A percentile compares a stretch with the other conserved stretches of the same genome.
phyloP scores from a whole-genome alignment of 2,329 filamentous ascomycete species.

The Pseudocercospora fijiensis region DNA sequence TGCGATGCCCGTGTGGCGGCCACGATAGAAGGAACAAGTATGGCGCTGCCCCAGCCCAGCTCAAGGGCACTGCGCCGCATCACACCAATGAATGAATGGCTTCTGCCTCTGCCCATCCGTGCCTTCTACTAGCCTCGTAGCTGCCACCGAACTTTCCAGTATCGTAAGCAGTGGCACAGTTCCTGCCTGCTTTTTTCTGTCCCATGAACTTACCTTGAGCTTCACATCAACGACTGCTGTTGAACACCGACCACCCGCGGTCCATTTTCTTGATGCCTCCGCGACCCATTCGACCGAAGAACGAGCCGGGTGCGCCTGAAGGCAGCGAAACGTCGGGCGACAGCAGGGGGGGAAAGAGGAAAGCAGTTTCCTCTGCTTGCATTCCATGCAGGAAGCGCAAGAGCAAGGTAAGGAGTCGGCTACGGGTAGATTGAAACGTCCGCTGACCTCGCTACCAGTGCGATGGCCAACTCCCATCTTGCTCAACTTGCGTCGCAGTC shows the following conservation, averaged over 20 bases:
- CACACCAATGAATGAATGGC: constrained; percentile 7
- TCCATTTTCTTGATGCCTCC: constrained; percentile 32
- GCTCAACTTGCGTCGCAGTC: constrained; percentile 53
- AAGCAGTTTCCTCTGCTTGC: constrained; percentile 46
- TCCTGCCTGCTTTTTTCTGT: constrained; percentile 11
- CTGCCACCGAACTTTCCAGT: constrained; percentile 23
- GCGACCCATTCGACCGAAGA: constrained; percentile 36
- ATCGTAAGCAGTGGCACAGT: constrained; percentile 17
- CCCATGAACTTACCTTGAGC: constrained; percentile 6
- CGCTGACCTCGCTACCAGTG: constrained; percentile 41
- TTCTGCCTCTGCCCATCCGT: constrained; percentile 11
- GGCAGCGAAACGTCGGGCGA: constrained; percentile 30
- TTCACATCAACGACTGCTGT: constrained; percentile 6
- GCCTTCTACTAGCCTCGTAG: constrained; percentile 6
- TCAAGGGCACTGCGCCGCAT: constrained; percentile 5
- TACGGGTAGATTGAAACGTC: not conserved
- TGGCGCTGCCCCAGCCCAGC: constrained; percentile 19
- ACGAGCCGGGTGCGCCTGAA: constrained; percentile 30
- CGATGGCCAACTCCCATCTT: constrained; percentile 50
- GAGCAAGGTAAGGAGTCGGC: constrained; percentile 44
- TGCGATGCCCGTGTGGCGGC: constrained; percentile 17
- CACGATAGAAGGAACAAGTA: constrained; percentile 17
- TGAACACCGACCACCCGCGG: constrained; percentile 8
- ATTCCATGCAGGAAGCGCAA: constrained; percentile 54
- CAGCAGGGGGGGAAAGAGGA: constrained; percentile 36